A percentile compares a stretch with the other conserved stretches of the same genome.
phyloP scores from a whole-genome alignment of 768 basidiomycete genomes.

The Ramaria sp. region DNA sequence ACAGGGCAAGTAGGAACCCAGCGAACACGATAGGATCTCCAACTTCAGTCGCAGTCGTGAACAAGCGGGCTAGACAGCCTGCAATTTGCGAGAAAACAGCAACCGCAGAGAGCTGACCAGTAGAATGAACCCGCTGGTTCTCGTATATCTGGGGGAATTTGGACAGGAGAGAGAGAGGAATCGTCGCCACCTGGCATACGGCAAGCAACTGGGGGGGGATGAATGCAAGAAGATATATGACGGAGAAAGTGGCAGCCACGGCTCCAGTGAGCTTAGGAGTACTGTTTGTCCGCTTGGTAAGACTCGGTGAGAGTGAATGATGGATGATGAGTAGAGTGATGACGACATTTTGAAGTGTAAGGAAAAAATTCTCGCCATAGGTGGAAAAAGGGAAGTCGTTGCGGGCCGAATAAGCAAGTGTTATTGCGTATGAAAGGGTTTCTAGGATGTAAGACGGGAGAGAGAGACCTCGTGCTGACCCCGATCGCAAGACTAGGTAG shows the following conservation, averaged over 20 bases:
- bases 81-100: conserved; percentile 81
- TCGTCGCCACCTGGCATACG: conserved; percentile 70
- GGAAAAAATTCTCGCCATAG: conserved; percentile 95
- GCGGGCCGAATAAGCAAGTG: conserved; percentile 74
- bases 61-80: conserved; percentile 85
- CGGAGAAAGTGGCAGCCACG: conserved; percentile 15
- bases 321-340: conserved; percentile 82
- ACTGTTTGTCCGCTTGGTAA: conserved; percentile 14
- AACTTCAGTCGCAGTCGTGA: conserved; percentile 88
- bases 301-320: conserved; percentile 24
- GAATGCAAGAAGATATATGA: conserved; percentile 31
- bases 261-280: conserved; percentile 22
- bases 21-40: conserved; percentile 71
- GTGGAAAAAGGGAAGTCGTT: conserved; percentile 91
- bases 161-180: conserved; percentile 85
- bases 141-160: conserved; percentile 90
- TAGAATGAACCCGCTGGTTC: conserved; percentile 64
- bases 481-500: conserved; percentile 49
- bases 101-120: conserved; percentile 90
- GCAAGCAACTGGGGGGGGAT: conserved; percentile 40
- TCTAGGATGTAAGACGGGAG: conserved; percentile 83
- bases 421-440: conserved; percentile 84
- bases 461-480: conserved; percentile 81
- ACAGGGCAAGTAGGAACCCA: conserved; percentile 74
- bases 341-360: conserved; percentile 77